Base-by-base conservation (phyloP, 1,139 yeast species). In the Suhomyces chickasaworum region DNA sequence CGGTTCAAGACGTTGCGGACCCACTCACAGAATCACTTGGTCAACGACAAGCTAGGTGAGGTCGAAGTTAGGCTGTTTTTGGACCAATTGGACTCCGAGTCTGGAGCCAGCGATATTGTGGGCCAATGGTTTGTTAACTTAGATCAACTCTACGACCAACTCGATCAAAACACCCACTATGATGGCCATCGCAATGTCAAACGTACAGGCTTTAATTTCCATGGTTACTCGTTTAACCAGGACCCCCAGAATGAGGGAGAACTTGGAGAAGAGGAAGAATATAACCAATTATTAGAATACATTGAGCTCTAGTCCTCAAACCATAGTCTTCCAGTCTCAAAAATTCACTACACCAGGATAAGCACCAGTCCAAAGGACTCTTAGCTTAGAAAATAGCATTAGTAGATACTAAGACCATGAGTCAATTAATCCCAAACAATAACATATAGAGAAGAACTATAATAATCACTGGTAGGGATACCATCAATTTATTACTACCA, bases 1-100 rank as follows among this genome's bases (percentile, higher is more conserved):
- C 49, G 53, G 23, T 57, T 71, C 47, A 69, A 67, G 42, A 46
- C 59, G 7, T 61, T 50, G 50, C 59, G 64, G 36, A 68, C 73
- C 2, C 57, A 61, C 17, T 54, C 68, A 4, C 63, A 59, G 33
- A 60, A 63, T 49, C 64, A 62, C 29, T 44, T 59, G 36, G 41
- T 46, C 8, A 59, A 59, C 37, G 57, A 55, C 30, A 52, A 52
- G 39, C 50, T 71, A 6, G 53, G 51, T 8, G 63, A 61, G 21
- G 41, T 46, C 2, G 58, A 59, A 7, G 47, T 70, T 7, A 43
- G 37, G 8, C 46, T 32, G 8, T 69, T 72, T 44, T 37, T 69
- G 15, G 55, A 51, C 3, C 51, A 58, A 39, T 47, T 60, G 34
- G 52, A 59, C 15, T 39, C 46, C 1, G 47, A 44, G 3, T 41